A percentile compares a stretch with the other conserved stretches of the same genome.
phyloP scores from a whole-genome alignment of 2,329 filamentous ascomycete genomes.

The Raffaelea ambrosiae region DNA sequence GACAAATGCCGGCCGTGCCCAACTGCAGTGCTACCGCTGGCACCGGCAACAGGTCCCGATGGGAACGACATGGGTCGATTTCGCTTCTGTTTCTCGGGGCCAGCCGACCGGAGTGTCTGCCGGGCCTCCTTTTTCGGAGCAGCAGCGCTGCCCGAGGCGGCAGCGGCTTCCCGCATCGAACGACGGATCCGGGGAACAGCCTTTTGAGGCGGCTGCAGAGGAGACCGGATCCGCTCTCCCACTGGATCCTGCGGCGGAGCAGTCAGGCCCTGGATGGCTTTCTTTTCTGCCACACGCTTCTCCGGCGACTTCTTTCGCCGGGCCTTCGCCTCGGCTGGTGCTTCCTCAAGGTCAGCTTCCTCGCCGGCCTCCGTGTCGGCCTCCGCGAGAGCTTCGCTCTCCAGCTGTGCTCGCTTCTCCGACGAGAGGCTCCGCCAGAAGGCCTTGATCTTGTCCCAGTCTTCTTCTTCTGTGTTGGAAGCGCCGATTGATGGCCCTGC shows the following conservation, averaged over 20 bases:
- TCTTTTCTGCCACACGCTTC: constrained; percentile 29
- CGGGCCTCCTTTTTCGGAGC: background rate
- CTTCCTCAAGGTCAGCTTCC: constrained; percentile 27
- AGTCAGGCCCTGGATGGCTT: constrained; percentile 21
- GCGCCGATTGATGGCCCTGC: background rate
- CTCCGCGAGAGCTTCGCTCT: constrained; percentile 47
- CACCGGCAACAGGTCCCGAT: too few relatives aligned
- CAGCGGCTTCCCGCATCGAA: constrained; percentile 3
- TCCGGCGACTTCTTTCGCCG: constrained; percentile 31
- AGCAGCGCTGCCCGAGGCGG: background rate
- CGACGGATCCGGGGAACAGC: constrained; percentile 3
- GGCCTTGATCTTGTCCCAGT: constrained; percentile 61
- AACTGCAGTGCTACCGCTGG: too few relatives aligned
- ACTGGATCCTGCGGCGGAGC: too few relatives aligned
- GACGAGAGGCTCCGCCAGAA: constrained; percentile 61
- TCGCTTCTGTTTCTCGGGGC: too few relatives aligned
- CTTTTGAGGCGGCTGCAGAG: constrained; percentile 9
- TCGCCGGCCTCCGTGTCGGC: constrained; percentile 34
- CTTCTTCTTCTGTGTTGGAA: constrained; percentile 21
- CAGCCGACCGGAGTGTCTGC: background rate
- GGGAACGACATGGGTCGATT: background rate
- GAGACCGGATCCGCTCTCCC: constrained; percentile 20
- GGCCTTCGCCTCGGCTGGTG: constrained; percentile 22
- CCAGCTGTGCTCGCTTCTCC: constrained; percentile 54
- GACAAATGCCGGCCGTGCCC: too few relatives aligned